phyloP scores from a whole-genome alignment of 768 basidiomycete species.

The Tubosaeta sp. region DNA sequence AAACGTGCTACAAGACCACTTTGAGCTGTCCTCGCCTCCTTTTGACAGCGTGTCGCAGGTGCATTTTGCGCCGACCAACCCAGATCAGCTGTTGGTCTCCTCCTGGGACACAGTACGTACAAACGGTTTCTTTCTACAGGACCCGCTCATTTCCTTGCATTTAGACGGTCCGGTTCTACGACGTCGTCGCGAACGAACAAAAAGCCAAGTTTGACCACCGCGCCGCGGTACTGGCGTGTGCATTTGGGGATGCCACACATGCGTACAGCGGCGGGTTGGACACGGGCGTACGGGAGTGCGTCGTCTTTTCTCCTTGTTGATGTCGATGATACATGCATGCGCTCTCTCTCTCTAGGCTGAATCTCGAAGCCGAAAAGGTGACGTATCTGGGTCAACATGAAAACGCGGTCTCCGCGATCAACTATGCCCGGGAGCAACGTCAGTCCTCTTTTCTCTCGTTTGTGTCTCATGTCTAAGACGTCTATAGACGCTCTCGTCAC shows the following conservation, averaged over 20 bases:
- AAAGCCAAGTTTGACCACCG: constrained; percentile 85
- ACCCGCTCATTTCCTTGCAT: not conserved
- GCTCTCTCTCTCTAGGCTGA: constrained; percentile 56
- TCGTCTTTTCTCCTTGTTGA: not conserved
- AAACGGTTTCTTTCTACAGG: not conserved
- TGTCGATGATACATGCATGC: not conserved
- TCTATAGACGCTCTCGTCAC: constrained; percentile 66
- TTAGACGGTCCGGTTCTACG: constrained; percentile 60
- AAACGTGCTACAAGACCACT: constrained; percentile 24
- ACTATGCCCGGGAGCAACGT: constrained; percentile 66
- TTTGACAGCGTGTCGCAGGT: constrained; percentile 84
- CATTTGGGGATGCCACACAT: constrained; percentile 60
- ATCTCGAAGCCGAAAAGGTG: constrained; percentile 69
- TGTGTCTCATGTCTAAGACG: not conserved
- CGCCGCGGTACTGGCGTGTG: constrained; percentile 81
- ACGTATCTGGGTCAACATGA: constrained; percentile 76
- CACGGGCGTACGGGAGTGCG: constrained; percentile 73
- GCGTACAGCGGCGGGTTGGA: constrained; percentile 89
- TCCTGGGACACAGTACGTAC: constrained; percentile 80
- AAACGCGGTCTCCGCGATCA: constrained; percentile 75
- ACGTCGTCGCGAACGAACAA: constrained; percentile 53
- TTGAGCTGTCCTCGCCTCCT: constrained; percentile 61
- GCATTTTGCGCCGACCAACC: constrained; percentile 74
- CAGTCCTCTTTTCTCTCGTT: constrained; percentile 21
- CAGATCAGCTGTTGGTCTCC: constrained; percentile 75